Evolutionary conservation across 2,329 filamentous ascomycete species (phyloP), one percentile per base, ranked within the genome.

Genomic region (Trichoderma guizhouense): DNA sequence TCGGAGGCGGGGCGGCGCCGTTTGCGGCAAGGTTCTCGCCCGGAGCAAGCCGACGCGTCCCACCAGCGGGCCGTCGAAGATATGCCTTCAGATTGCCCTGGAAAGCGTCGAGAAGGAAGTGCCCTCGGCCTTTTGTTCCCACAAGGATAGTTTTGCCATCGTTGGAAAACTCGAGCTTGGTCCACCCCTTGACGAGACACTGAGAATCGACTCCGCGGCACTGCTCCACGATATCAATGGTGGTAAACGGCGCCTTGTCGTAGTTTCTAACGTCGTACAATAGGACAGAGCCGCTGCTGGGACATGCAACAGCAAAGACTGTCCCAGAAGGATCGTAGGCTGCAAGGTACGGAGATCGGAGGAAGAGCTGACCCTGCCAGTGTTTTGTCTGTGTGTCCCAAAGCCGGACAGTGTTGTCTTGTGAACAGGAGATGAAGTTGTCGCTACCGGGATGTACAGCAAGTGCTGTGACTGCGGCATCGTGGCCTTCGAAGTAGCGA

Each of bases 251-350:
- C 5, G 92, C 90, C 81, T 96, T 97, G 81, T 97, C 93, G 82
- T 93, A 98, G 80, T 97, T 97, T 75, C 95, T 92, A 75, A 94
- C 89, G 80, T 99, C 96, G 83, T 98, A 99, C 62, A 99, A 90
- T 18, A 98, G 86, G 62, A 99, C 86, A 3, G 89, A 89, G 62
- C 94, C 93, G 53, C 93, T 92, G 4, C 88, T 88, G 5, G 95
- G 93, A 1, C 92, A 97, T 5, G 91, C 96, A 62, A 98, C 90
- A 21, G 95, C 96, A 76, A 99, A 97, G 72, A 98, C 93, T 39
- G 91, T 92, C 7, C 94, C 96, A 1, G 94, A 97, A 0, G 96
- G 95, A 77, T 99, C 96, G 83, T 94, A 98, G 5, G 95, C 92
- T 24, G 93, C 89, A 18, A 99, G 90, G 76, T 93, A 93, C 0